Evolutionary conservation across 2,329 filamentous ascomycete genomes (phyloP), one percentile per base, ranked within the genome.

Genomic region (Blastomyces emzantsi): DNA sequence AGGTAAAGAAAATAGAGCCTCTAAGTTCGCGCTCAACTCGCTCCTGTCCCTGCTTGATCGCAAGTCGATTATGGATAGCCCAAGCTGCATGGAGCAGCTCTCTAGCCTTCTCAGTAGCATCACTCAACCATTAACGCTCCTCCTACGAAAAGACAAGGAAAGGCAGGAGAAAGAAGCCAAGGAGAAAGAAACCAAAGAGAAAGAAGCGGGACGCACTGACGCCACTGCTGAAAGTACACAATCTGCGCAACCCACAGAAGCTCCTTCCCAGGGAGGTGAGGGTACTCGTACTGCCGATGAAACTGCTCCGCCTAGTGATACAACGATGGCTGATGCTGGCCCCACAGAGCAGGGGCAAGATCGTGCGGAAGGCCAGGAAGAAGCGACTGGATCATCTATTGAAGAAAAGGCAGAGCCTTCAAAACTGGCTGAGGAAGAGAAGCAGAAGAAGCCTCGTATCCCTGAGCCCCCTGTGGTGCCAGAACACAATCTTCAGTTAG

Each of bases 41-140:
- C 80, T 99, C 39, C 82, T 99, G 57, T 88, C 87, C 66, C 82
- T 99, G 5, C 83, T 99, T 28, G 94, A 97, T 73, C 89, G 94
- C n/a, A 90, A 92, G 67, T 81, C 97, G 66, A 92, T 99, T 67
- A 96, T 96, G 78, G 94, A 99, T 77, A 99, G 92, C 76, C 92
- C 93, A n/a, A 83, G 87, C 7, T 93, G 96, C 63, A 97, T 99
- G 92, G 93, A 96, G 70, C 88, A 92, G 66, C 83, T 99, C 33
- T 94, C 94, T 1, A 87, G 88, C 67, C 80, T 99, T 39, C 83
- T 99, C 33, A 93, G 91, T 74, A 88, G 89, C 67, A 91, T 97
- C 63, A 99, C 94, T 0, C 83, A 89, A 63, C 94, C 94, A 13
- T 82, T 99, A 33, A 90, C 90, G 66, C 85, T 88, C 41, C 80